phyloP scores from a whole-genome alignment of 2,329 filamentous ascomycete species.

The Colletotrichum sidae region DNA sequence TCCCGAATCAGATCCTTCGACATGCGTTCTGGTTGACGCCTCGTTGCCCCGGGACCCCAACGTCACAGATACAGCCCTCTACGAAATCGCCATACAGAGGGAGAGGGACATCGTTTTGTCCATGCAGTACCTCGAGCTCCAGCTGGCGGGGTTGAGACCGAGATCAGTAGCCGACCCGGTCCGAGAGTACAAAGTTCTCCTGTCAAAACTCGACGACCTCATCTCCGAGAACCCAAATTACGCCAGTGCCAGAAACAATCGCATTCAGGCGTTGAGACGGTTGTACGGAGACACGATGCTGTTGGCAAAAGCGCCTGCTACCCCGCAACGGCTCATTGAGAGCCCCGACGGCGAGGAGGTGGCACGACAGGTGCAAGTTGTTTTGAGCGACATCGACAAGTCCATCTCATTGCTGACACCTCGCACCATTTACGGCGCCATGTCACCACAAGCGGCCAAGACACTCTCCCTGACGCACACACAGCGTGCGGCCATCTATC shows the following conservation, averaged over 20 bases:
- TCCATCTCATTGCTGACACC: constrained; percentile 72
- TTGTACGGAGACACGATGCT: constrained; percentile 72
- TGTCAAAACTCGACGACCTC: constrained; percentile 64
- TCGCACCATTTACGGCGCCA: constrained; percentile 56
- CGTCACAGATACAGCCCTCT: constrained; percentile 61
- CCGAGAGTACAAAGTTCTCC: constrained; percentile 58
- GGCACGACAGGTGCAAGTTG: constrained; percentile 51
- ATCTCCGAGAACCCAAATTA: constrained; percentile 72
- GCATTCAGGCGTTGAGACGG: constrained; percentile 74
- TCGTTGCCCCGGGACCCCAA: constrained; percentile 69
- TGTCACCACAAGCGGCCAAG: constrained; percentile 74
- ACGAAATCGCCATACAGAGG: constrained; percentile 60
- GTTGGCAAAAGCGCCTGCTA: constrained; percentile 52
- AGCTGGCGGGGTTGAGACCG: constrained; percentile 57
- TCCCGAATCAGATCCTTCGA: constrained; percentile 70
- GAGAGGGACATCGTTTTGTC: constrained; percentile 66
- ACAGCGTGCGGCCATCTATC: constrained; percentile 75
- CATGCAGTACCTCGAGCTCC: constrained; percentile 67
- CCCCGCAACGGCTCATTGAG: constrained; percentile 55
- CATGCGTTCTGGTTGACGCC: constrained; percentile 65
- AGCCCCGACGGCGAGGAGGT: constrained; percentile 52
- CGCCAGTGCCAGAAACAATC: constrained; percentile 80
- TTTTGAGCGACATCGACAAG: constrained; percentile 65
- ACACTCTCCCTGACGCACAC: constrained; percentile 78
- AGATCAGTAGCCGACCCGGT: constrained; percentile 53